Evolutionary conservation across 2,329 filamentous ascomycete species (phyloP).

Genomic region (Tolypocladium endophyticum): DNA sequence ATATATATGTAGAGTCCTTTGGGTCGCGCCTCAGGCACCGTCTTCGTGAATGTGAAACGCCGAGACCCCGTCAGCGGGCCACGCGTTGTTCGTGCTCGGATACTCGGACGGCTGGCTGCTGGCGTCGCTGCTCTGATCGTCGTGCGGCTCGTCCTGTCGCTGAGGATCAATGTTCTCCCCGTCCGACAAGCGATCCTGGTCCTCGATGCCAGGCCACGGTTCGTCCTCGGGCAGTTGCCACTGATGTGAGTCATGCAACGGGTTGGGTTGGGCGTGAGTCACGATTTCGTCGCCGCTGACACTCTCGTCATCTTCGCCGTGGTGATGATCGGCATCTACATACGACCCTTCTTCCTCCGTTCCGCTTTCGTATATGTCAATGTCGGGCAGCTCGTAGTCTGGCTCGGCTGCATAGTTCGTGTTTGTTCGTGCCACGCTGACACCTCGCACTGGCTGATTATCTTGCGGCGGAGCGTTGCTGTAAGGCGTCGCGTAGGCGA

Average conservation of each 20-base stretch:
- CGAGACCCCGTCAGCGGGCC: constrained; percentile 18
- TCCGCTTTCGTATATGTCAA: constrained; percentile 24
- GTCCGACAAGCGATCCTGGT: constrained; percentile 32
- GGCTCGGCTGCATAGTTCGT: constrained; percentile 21
- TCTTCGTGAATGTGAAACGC: constrained; percentile 33
- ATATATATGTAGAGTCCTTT: neutral
- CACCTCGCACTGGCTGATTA: constrained; percentile 17
- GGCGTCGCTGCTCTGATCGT: constrained; percentile 20
- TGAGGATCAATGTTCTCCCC: constrained; percentile 41
- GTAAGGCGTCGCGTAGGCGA: constrained; percentile 66
- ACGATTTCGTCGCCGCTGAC: constrained; percentile 14
- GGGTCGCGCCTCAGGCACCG: constrained; percentile 4
- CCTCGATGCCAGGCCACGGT: constrained; percentile 46
- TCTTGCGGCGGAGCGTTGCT: constrained; percentile 48
- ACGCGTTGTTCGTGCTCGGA: constrained; percentile 37
- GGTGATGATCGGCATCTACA: constrained; percentile 12
- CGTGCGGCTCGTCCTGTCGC: constrained; percentile 11
- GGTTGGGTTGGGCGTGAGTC: constrained; percentile 12
- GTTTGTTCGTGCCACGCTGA: constrained; percentile 16
- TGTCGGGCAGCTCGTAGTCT: constrained; percentile 24
- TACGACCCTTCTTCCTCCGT: constrained; percentile 23
- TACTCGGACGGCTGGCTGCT: constrained; percentile 48
- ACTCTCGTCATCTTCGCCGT: constrained; percentile 13
- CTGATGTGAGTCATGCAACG: constrained; percentile 13
- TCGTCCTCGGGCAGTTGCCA: constrained; percentile 40